Evolutionary conservation across 2,329 filamentous ascomycete genomes (phyloP).

Genomic region (Microcera coccophila): DNA sequence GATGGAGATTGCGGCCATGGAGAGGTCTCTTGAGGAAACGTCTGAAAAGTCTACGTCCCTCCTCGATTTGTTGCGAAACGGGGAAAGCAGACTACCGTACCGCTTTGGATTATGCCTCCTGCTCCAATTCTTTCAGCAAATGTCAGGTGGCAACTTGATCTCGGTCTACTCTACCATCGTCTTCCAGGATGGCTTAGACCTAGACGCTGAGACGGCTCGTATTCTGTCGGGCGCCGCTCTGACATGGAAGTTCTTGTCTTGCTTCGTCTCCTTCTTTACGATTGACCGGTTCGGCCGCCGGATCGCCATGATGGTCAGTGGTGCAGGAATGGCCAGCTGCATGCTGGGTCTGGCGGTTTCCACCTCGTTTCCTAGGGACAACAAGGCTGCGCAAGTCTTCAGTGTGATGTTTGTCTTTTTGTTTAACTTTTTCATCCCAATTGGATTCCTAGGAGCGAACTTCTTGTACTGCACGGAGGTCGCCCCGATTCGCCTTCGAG

Average conservation of each 20-base stretch:
- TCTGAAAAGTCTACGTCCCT: conserved; percentile 34
- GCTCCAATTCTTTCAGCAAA: conserved; percentile 32
- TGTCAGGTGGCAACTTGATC: conserved; percentile 27
- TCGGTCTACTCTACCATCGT: conserved; percentile 30
- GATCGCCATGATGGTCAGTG: conserved; percentile 23
- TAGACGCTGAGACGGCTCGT: conserved; percentile 20
- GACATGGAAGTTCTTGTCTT: conserved; percentile 33
- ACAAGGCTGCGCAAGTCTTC: conserved; percentile 20
- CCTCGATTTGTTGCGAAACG: conserved; percentile 44
- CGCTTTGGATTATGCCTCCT: conserved; percentile 35
- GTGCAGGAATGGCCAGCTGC: conserved; percentile 24
- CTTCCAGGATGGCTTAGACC: conserved; percentile 25
- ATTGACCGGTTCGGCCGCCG: conserved; percentile 30
- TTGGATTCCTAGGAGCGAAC: conserved; percentile 59
- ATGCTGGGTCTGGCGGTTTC: conserved; percentile 27
- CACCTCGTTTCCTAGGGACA: conserved; percentile 19
- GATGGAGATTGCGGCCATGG: conserved; percentile 44
- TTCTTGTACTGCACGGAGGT: conserved; percentile 56
- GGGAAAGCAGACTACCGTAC: conserved; percentile 47
- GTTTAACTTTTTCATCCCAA: conserved; percentile 65
- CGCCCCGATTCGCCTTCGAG: conserved; percentile 44
- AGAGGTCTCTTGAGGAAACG: conserved; percentile 44
- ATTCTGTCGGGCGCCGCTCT: conserved; percentile 25
- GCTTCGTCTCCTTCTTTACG: conserved; percentile 26
- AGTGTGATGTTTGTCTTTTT: conserved; percentile 53